These are phyloP conservation scores for Calycina marina DNA, from an alignment of 2,329 filamentous ascomycete genomes.

Conservation along the genomic window DNA sequence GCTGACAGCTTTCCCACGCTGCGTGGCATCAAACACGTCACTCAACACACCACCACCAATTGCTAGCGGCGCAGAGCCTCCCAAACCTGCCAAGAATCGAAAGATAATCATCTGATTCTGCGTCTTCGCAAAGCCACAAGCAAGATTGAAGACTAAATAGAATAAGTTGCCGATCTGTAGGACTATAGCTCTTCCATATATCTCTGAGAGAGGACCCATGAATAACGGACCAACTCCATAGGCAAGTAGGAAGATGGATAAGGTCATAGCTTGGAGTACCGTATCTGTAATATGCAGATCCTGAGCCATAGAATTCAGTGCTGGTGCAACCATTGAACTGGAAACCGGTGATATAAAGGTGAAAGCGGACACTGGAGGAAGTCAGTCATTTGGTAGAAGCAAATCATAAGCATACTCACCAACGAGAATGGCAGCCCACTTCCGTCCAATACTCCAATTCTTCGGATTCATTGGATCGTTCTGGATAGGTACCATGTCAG, in stretches of 20 bases:
- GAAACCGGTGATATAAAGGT: constrained; percentile 37
- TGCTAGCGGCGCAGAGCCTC: constrained; percentile 30
- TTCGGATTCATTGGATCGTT: constrained; percentile 18
- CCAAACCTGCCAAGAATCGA: constrained; percentile 33
- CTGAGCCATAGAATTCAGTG: constrained; percentile 33
- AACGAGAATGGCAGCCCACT: constrained; percentile 35
- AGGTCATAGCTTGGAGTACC: constrained; percentile 32
- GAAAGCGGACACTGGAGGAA: constrained; percentile 27
- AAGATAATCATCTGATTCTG: constrained; percentile 30
- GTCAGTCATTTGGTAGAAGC: not conserved
- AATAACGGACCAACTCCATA: constrained; percentile 32
- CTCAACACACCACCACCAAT: constrained; percentile 29
- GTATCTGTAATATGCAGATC: constrained; percentile 36
- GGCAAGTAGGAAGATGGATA: constrained; percentile 30
- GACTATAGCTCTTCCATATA: constrained; percentile 30
- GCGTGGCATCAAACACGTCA: constrained; percentile 32
- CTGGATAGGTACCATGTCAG: too few species aligned
- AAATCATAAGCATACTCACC: constrained; percentile 8
- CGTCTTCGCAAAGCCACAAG: constrained; percentile 31
- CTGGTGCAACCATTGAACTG: constrained; percentile 38
- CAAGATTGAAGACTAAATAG: constrained; percentile 39
- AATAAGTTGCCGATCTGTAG: constrained; percentile 31
- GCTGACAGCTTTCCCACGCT: constrained; percentile 29
- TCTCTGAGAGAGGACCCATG: constrained; percentile 45
- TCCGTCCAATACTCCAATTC: constrained; percentile 19